phyloP scores from a whole-genome alignment of 306 rosid genomes.

The Geum urbanum region DNA sequence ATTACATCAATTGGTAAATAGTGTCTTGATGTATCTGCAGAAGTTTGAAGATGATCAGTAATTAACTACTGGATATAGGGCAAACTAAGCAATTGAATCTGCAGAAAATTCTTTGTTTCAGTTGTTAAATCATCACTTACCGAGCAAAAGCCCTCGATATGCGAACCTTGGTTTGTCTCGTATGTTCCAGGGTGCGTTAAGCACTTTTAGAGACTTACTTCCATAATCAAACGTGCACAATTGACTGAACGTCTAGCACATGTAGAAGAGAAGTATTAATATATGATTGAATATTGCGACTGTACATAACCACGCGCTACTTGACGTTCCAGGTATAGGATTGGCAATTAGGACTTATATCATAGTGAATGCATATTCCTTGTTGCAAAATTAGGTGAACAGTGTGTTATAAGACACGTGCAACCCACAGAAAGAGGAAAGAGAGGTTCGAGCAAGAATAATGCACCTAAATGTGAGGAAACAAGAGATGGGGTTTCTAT shows the following conservation, averaged over 20 bases:
- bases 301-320: neutral
- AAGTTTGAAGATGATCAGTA: slow-evolving; percentile 14
- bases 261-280: slow-evolving; percentile 22
- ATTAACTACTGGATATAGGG: slow-evolving; percentile 24
- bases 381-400: neutral
- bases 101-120: slow-evolving; percentile 7
- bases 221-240: slow-evolving; percentile 74
- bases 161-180: slow-evolving; percentile 81
- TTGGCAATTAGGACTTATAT: neutral
- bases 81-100: slow-evolving; percentile 16
- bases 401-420: neutral
- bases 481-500: neutral
- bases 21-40: slow-evolving; percentile 95
- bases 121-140: slow-evolving; percentile 38
- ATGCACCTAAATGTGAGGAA: neutral
- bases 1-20: slow-evolving; percentile 70
- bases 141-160: slow-evolving; percentile 86
- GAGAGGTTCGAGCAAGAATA: neutral
- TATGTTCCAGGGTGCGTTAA: slow-evolving; percentile 85
- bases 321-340: neutral
- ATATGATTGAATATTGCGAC: slow-evolving; percentile 5
- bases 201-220: slow-evolving; percentile 63
- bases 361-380: neutral
- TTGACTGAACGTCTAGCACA: slow-evolving; percentile 92
- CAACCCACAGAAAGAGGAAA: neutral